phyloP scores from a whole-genome alignment of 768 basidiomycete species.

The Artomyces pyxidatus region DNA sequence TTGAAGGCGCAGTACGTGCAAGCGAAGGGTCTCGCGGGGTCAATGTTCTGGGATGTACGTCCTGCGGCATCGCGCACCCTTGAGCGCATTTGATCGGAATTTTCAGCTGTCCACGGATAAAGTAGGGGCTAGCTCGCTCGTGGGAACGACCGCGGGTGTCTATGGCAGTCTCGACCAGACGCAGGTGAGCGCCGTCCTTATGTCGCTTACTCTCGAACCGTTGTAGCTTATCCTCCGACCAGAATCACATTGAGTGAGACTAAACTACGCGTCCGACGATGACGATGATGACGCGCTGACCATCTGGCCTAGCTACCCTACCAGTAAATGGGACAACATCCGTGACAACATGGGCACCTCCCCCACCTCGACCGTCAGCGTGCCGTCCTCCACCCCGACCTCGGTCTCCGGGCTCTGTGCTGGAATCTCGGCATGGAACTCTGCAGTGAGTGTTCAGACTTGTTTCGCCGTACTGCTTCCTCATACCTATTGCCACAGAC shows the following conservation, averaged over 20 bases:
- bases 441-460: conserved; percentile 24
- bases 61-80: not conserved
- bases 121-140: conserved; percentile 48
- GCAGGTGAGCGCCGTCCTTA: conserved; percentile 18
- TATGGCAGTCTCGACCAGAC: conserved; percentile 54
- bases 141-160: conserved; percentile 37
- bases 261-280: not conserved
- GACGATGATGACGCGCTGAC: not conserved
- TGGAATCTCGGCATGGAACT: conserved; percentile 41
- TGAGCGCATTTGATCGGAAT: not conserved
- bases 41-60: conserved; percentile 65
- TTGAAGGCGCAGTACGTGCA: conserved; percentile 64
- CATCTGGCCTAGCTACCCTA: conserved; percentile 42
- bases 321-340: conserved; percentile 68
- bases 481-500: conserved; percentile 20
- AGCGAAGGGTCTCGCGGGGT: conserved; percentile 50
- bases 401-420: conserved; percentile 29
- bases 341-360: conserved; percentile 47
- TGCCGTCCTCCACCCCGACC: conserved; percentile 21
- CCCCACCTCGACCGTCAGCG: conserved; percentile 7
- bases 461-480: not conserved
- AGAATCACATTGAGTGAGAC: conserved; percentile 52
- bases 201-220: not conserved
- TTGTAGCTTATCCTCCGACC: not conserved
- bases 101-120: conserved; percentile 50